Percentiles rank a stretch among this genome's conserved stretches.
phyloP scores from a whole-genome alignment of 2,329 filamentous ascomycete species.

The Lasiodiplodia hormozganensis region DNA sequence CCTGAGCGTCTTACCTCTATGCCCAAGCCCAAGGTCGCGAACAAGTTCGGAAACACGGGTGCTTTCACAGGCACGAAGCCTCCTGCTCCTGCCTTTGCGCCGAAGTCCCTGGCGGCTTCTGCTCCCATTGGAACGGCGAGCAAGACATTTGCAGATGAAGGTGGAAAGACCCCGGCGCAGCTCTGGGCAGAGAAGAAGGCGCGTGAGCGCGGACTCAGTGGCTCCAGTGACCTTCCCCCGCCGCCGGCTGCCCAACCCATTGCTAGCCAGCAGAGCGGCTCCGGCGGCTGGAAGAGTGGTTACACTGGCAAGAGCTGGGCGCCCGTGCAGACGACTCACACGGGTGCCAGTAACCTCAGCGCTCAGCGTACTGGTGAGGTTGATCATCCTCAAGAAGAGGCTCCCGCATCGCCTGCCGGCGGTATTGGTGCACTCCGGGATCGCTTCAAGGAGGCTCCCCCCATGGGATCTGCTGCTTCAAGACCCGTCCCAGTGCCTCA shows the following conservation, averaged over 20 bases:
- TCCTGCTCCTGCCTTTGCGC: constrained; percentile 74
- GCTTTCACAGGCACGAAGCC: constrained; percentile 89
- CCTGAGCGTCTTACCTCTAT: constrained; percentile 84
- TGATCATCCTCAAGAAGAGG: constrained; percentile 56
- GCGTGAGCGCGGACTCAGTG: constrained; percentile 68
- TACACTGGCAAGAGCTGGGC: constrained; percentile 92
- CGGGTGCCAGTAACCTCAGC: constrained; percentile 62
- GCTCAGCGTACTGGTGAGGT: constrained; percentile 70
- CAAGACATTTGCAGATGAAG: constrained; percentile 91
- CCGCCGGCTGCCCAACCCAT: constrained; percentile 48
- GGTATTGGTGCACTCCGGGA: constrained; percentile 79
- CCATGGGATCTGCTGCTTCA: constrained; percentile 64
- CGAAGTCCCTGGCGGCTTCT: constrained; percentile 65
- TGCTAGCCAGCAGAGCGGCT: constrained; percentile 71
- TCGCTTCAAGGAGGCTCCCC: constrained; percentile 78
- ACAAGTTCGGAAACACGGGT: constrained; percentile 78
- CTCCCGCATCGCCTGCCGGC: constrained; percentile 64
- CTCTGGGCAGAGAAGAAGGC: constrained; percentile 98
- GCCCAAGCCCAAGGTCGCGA: constrained; percentile 93
- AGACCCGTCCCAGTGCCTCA: constrained; percentile 49
- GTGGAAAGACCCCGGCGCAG: constrained; percentile 95
- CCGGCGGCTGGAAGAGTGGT: constrained; percentile 81
- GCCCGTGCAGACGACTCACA: constrained; percentile 76
- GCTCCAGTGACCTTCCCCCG: constrained; percentile 57
- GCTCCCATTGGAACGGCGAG: constrained; percentile 80